Percentiles rank a stretch among this genome's conserved stretches.
These are phyloP conservation scores for Scedosporium apiospermum DNA, from an alignment of 2,329 filamentous ascomycete genomes.

Conservation along the genomic window DNA sequence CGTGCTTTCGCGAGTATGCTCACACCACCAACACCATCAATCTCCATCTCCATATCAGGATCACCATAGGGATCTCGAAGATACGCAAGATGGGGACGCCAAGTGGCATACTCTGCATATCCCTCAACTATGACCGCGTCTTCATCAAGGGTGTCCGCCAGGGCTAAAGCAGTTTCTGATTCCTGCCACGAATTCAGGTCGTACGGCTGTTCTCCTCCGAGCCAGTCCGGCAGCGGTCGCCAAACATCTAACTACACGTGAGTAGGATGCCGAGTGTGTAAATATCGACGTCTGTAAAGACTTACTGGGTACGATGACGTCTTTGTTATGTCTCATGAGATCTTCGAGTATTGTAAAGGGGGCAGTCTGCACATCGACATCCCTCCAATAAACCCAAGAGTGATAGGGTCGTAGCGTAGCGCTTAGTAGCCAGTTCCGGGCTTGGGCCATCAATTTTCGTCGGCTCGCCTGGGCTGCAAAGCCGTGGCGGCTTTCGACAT, in stretches of 20 bases:
- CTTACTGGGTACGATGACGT: constrained; percentile 96
- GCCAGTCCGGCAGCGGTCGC: constrained; percentile 97
- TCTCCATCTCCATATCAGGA: constrained; percentile 99
- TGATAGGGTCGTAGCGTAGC: constrained; percentile 89
- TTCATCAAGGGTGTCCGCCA: constrained; percentile 92
- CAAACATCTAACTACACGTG: constrained; percentile 65
- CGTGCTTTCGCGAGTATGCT: constrained; percentile 94
- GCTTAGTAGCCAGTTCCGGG: constrained; percentile 91
- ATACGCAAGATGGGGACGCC: constrained; percentile 94
- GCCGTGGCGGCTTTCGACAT: constrained; percentile 93
- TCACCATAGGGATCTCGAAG: constrained; percentile 94
- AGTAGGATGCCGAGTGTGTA: constrained; percentile 11
- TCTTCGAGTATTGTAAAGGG: constrained; percentile 96
- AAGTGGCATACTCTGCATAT: constrained; percentile 97
- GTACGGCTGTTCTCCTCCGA: constrained; percentile 95
- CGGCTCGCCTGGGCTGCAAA: constrained; percentile 92
- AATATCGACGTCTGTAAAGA: constrained; percentile 15
- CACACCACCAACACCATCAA: constrained; percentile 94
- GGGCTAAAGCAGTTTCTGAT: constrained; percentile 86
- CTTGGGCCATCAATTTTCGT: constrained; percentile 95
- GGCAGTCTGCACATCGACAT: constrained; percentile 95
- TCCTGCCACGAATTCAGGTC: constrained; percentile 99
- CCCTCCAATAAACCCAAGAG: constrained; percentile 99
- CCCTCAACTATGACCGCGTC: constrained; percentile 98
- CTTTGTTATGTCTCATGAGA: constrained; percentile 97